phyloP scores from a whole-genome alignment of 1,284 basidiomycete genomes.

The Thecaphora thlaspeos region DNA sequence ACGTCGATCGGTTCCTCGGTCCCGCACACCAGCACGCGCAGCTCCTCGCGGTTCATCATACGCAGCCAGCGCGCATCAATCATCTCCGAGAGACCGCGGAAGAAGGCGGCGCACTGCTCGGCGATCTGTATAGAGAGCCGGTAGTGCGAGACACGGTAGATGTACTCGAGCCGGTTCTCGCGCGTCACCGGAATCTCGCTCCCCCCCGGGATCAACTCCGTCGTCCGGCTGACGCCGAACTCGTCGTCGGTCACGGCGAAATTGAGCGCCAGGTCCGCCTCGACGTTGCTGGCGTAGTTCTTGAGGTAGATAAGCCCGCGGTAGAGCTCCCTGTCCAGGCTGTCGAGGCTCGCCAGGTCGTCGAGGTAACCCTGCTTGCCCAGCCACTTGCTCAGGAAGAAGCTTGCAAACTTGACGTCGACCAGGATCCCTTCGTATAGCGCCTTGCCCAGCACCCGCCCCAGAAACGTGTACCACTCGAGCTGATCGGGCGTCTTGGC shows the following conservation, averaged over 20 bases:
- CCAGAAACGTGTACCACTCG: constrained; percentile 90
- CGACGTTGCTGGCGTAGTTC: constrained; percentile 81
- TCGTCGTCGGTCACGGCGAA: constrained; percentile 91
- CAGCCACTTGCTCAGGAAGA: constrained; percentile 78
- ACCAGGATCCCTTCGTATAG: constrained; percentile 94
- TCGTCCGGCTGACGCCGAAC: constrained; percentile 75
- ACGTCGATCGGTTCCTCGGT: constrained; percentile 53
- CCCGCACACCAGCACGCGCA: constrained; percentile 48
- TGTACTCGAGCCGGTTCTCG: constrained; percentile 83
- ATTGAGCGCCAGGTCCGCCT: constrained; percentile 81
- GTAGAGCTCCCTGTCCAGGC: constrained; percentile 72
- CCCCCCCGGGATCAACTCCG: constrained; percentile 81
- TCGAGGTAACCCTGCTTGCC: constrained; percentile 54
- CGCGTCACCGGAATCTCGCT: constrained; percentile 81
- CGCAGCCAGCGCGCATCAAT: constrained; percentile 56
- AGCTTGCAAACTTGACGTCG: constrained; percentile 92
- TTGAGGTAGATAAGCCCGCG: constrained; percentile 89
- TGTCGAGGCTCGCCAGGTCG: constrained; percentile 49
- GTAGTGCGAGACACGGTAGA: constrained; percentile 85
- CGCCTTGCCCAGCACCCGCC: constrained; percentile 89
- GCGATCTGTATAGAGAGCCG: constrained; percentile 81
- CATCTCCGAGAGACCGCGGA: constrained; percentile 56
- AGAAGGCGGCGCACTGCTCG: constrained; percentile 71
- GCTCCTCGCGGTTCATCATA: constrained; percentile 52
- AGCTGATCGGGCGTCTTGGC: constrained; percentile 47